phyloP scores from a whole-genome alignment of 1,284 basidiomycete genomes.

The Kalmanozyma brasiliensis region DNA sequence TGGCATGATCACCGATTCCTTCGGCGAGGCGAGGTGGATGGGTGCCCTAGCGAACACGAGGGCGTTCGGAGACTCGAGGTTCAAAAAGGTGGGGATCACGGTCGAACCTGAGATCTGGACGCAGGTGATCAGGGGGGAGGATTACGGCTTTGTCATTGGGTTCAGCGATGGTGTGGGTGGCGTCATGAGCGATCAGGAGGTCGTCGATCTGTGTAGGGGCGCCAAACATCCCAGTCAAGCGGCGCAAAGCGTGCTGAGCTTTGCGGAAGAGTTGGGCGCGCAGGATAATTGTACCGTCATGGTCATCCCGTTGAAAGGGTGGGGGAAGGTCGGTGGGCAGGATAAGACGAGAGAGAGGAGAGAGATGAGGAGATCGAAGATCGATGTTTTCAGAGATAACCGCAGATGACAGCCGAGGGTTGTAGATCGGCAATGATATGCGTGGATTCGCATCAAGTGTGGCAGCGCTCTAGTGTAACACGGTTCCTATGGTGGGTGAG shows the following conservation, averaged over 20 bases:
- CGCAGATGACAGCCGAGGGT: constrained; percentile 48
- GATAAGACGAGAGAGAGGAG: constrained; percentile 76
- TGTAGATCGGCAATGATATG: no score
- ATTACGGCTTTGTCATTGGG: constrained; percentile 57
- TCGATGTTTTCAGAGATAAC: constrained; percentile 54
- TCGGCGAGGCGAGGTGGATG: constrained; percentile 96
- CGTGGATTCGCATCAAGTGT: no score
- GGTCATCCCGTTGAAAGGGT: constrained; percentile 91
- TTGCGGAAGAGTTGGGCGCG: constrained; percentile 85
- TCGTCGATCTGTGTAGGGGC: constrained; percentile 85
- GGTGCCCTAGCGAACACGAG: constrained; percentile 92
- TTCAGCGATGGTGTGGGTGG: constrained; percentile 85
- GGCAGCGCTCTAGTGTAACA: no score
- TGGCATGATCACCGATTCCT: constrained; percentile 90
- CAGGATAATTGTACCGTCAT: constrained; percentile 92
- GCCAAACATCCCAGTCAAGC: constrained; percentile 80
- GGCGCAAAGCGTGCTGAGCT: constrained; percentile 83
- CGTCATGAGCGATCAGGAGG: constrained; percentile 90
- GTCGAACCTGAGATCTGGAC: constrained; percentile 91
- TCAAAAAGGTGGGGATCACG: constrained; percentile 79
- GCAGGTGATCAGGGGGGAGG: constrained; percentile 74
- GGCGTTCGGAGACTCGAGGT: constrained; percentile 90
- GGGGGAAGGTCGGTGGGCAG: constrained; percentile 81
- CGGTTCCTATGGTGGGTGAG: no score
- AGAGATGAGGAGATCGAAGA: constrained; percentile 47